Evolutionary conservation across 2,329 filamentous ascomycete genomes (phyloP), one percentile per base, ranked within the genome.

Genomic region (Rhynchosporium agropyri): DNA sequence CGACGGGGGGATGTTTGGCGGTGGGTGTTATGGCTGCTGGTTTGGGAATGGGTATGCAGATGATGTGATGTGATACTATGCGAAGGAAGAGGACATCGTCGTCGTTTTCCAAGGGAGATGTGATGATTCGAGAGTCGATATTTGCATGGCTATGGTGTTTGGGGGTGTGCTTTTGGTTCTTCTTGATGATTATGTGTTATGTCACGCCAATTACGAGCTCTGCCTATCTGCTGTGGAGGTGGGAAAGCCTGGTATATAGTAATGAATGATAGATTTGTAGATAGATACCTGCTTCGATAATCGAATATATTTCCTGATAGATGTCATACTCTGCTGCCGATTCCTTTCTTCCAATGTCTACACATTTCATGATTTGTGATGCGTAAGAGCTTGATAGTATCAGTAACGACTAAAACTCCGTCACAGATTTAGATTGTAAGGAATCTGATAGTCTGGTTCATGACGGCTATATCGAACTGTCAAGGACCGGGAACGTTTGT

Each of bases 1-100:
- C 46, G 28, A 58, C 33, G 33, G 70, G 68, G 1, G 67, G 68
- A 64, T 65, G 71, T 65, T 65, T 63, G 38, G 63, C 59, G 2
- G 64, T 63, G 33, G 70, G 69, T 13, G 57, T 71, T 40, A 58
- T 70, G 55, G 69, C 63, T 13, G 49, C 69, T 33, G 70, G 71
- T 5, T 63, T 71, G 49, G 70, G 69, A 13, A 61, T 71, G 62
- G 65, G 63, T 10, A 65, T 68, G n/a, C 65, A 68, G 60, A 65
- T 72, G 40, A 53, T 67, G n/a, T 68, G 59, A 60, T 68, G 12
- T 3, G 28, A 45, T n/a, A 8, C 3, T 15, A 45, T n/a, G 42
- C n/a, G 40, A 15, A 45, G 42, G 42, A 45, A 45, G 13, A 7
- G 3, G 13, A 6, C n/a, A n/a, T 45, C 7, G 13, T 45, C 3